These are phyloP conservation scores for Cubamyces sp. DNA, from an alignment of 768 basidiomycete genomes.

Conservation along the genomic window DNA sequence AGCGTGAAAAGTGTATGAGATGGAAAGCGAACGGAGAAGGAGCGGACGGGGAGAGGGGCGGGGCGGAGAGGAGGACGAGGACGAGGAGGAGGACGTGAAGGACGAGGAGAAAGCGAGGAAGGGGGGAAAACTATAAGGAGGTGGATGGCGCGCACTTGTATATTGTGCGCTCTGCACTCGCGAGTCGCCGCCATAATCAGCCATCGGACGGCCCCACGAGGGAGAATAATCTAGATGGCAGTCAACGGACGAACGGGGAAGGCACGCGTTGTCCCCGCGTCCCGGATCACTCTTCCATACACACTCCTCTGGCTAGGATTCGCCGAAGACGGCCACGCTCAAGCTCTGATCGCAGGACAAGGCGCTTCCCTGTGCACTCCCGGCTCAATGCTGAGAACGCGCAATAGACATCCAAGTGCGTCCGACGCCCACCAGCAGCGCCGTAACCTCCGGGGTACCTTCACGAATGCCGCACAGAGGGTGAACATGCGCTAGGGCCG, in stretches of 20 bases:
- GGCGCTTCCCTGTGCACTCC: background rate
- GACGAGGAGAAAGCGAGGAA: background rate
- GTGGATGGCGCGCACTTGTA: background rate
- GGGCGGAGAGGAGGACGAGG: background rate
- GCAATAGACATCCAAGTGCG: background rate
- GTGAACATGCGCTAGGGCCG: slow-evolving; percentile 2
- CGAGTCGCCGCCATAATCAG: slow-evolving; percentile 10
- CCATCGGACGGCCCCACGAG: slow-evolving; percentile 18
- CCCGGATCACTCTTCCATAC: slow-evolving; percentile 12
- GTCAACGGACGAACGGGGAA: slow-evolving; percentile 4
- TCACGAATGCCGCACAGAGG: background rate
- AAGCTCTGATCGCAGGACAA: background rate
- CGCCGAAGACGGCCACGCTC: slow-evolving; percentile 6
- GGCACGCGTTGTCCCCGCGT: slow-evolving; percentile 8
- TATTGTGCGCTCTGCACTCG: slow-evolving; percentile 3
- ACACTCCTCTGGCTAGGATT: slow-evolving; percentile 3
- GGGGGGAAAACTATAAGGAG: too few species aligned
- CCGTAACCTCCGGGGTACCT: background rate
- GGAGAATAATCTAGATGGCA: slow-evolving; percentile 14
- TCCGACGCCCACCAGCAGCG: background rate
- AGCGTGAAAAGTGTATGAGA: background rate
- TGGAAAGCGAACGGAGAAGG: background rate
- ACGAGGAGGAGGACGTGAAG: background rate
- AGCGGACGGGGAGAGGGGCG: background rate
- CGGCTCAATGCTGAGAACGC: background rate